Base-by-base conservation (phyloP, 1,284 basidiomycete genomes). In the Volvariella volvacea region DNA sequence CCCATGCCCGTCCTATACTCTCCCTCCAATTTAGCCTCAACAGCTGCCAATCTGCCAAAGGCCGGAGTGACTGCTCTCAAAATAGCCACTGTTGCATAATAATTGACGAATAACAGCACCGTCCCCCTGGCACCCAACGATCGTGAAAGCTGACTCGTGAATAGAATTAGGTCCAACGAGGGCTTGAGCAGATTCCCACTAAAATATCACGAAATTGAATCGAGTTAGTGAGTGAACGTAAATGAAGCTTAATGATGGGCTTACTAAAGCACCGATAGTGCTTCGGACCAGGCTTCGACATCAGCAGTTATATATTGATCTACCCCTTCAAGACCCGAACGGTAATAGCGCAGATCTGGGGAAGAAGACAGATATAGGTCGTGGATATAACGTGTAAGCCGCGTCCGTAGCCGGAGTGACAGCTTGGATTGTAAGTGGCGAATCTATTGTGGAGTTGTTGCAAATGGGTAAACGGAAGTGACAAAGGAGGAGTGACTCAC, bases 221-320 rank as follows among this genome's bases (percentile, higher is more conserved):
- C n/a, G 12, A 31, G 22, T 34, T 33, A 39, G 8, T 19, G 3
- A 21, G 15, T 8, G 15, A 37, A 9, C 28, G 10, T 28, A 17
- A 10, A 28, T n/a, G 22, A 16, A 34, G 16, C 22, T 12, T 16
- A n/a, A 34, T 12, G 20, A n/a, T 30, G 39, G 3, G 70, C 87
- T 52, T 51, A 92, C 90, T 98, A 98, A 32, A 98, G 75, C 0
- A 88, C 88, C 2, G 92, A 78, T 20, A 97, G 73, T 0, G 88
- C 81, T 48, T 93, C 91, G 46, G 90, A 87, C 79, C 95, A 99
- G 2, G 88, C 76, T 20, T 91, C 87, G 15, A 98, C 80, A 58
- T 99, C 95, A 15, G 91, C 87, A 2, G 94, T 97, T 56, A 98
- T 84, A 60, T 93, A 93, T 62, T 92, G 91, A 53, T 92, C 90